A percentile compares a stretch with the other conserved stretches of the same genome.
phyloP scores from a whole-genome alignment of 2,329 filamentous ascomycete genomes.

The Colletotrichum agaves region DNA sequence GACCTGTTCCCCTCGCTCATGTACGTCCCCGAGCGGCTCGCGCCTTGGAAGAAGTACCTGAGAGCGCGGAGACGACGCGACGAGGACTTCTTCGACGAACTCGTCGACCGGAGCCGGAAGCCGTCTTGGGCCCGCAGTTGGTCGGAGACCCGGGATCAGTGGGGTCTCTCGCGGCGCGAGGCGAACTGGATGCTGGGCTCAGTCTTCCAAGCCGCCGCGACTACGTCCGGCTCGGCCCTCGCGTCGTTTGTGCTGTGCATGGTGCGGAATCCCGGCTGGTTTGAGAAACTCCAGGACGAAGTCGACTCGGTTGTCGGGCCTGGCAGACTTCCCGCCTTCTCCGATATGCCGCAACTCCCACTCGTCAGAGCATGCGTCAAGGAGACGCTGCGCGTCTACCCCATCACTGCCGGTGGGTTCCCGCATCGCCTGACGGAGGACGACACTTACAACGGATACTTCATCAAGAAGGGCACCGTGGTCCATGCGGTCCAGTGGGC shows the following conservation, averaged over 20 bases:
- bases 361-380: constrained; percentile 52
- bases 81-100: constrained; percentile 26
- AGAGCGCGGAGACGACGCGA: constrained; percentile 35
- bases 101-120: constrained; percentile 24
- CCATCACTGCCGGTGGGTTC: constrained; percentile 55
- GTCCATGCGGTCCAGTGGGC: constrained; percentile 64
- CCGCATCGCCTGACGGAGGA: constrained; percentile 62
- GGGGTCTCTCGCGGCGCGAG: constrained; percentile 41
- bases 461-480: constrained; percentile 61
- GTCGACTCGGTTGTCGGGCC: constrained; percentile 50
- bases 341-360: constrained; percentile 51
- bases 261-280: constrained; percentile 47
- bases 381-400: constrained; percentile 62
- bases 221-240: constrained; percentile 48
- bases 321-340: constrained; percentile 48
- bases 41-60: constrained; percentile 40
- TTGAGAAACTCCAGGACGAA: constrained; percentile 50
- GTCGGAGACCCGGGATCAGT: constrained; percentile 11
- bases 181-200: constrained; percentile 45
- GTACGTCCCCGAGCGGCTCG: constrained; percentile 43
- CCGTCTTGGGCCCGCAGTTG: constrained; percentile 28
- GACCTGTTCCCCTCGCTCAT: constrained; percentile 47
- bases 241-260: constrained; percentile 44
- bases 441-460: constrained; percentile 62
- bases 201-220: constrained; percentile 50